Evolutionary conservation across 305 asterid species (phyloP), one percentile per base, ranked within the genome.

Genomic region (Fraxinus platypoda): DNA sequence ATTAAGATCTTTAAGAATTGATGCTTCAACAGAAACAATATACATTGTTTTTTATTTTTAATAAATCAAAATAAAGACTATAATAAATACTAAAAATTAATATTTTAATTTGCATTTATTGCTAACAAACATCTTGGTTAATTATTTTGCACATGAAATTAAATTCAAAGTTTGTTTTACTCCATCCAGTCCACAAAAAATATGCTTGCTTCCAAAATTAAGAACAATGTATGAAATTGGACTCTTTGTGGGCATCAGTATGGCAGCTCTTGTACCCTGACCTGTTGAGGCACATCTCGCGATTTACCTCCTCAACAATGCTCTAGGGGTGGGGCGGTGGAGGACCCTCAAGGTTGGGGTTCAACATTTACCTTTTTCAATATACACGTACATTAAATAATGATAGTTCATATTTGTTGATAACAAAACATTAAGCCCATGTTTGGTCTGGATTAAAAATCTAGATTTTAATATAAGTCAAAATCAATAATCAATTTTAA

Each of bases 31-130:
- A 23, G 31, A 62, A 21, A 62, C 33, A 62, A 62, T 59, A 59
- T 21, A 6, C 28, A n/a, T 35, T 17, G 73, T 25, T 11, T 33
- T 33, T 13, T 8, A 68, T 1, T 43, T 35, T 70, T 77, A 23
- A 75, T 78, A 12, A 49, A 35, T 17, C 38, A 52, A 23, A 15
- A 21, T n/a, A 80, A 6, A 57, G 3, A 4, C 1, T 30, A 41
- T 41, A 79, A 77, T 4, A n/a, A 81, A 78, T 73, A 30, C 34
- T 9, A 78, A 52, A 15, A 43, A 33, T 62, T 74, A 81, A 46
- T 46, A 46, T 46, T 77, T 41, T 26, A 0, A 26, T 28, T 33
- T 0, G 28, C 76, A 70, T 37, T 41, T 11, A 0, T 41, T 41
- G 49, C 17, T 41, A 41, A 41, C 1, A 41, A 41, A 41, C 13